Base-by-base conservation (phyloP, 176 grass and related monocot genomes). In the Luzula sylvatica region DNA sequence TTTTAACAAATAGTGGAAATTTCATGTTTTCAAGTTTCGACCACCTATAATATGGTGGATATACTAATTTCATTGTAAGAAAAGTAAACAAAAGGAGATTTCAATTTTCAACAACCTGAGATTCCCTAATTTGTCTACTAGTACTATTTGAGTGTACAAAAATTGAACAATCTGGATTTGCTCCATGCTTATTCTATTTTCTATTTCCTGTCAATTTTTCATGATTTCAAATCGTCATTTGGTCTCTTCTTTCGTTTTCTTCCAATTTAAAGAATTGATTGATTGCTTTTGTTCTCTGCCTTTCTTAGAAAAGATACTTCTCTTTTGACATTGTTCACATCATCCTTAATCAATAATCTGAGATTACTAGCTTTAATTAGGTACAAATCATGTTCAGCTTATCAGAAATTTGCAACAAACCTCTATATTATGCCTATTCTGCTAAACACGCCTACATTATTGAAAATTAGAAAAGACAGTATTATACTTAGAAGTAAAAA, bases 81-180 rank as follows among this genome's bases (percentile, higher is more conserved):
- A 62, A 18, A 46, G 13, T 2, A 63, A 48, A 63, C 2, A 47
- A 12, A 64, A 25, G 47, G 7, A 29, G 42, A 47, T 20, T 42
- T 32, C 11, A 23, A 26, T 22, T 15, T 43, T 60, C 46, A 23
- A 32, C 23, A 8, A 13, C 15, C 14, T 64, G 43, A 64, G 59
- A 64, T 64, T 64, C 42, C 21, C 42, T 62, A 15, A 14, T 42
- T 38, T 62, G 58, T 62, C 41, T 13, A 47, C 12, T 49, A 18
- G 59, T 41, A 48, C 12, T 6, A 17, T 59, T 46, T 61, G 58
- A 25, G 6, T 27, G 44, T 61, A 42, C 38, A 21, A n/a, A 26
- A 27, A n/a, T 18, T 15, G 39, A 46, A 35, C 43, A 43, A 20
- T 46, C 11, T 27, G 20, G 7, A 11, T 8, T 63, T 44, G 25